Conservation (phyloP, 768 basidiomycete genomes). For the Coprinellus micaceus region DNA sequence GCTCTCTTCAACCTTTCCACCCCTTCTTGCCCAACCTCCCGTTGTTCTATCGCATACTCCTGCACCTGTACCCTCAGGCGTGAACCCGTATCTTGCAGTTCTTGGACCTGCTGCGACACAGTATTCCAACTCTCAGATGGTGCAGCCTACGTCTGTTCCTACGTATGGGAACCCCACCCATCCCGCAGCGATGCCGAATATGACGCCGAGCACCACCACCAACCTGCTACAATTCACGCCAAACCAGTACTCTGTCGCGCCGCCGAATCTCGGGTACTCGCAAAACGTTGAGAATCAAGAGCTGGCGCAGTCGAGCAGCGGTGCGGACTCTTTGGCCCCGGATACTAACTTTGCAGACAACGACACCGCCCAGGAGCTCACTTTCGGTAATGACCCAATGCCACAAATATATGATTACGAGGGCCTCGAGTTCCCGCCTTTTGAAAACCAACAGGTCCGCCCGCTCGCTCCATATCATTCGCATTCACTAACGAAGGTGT, state of each 20-base stretch:
- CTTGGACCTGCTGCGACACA: not conserved
- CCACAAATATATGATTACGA: not conserved
- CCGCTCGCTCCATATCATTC: too few relatives aligned
- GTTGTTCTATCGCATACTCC: not conserved
- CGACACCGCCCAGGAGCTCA: not conserved
- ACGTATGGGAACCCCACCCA: not conserved
- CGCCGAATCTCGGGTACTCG: too few relatives aligned
- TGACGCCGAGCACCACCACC: too few relatives aligned
- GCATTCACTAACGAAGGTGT: too few relatives aligned
- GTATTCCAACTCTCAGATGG: not conserved
- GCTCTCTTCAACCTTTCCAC: not conserved
- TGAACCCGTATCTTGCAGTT: constrained; percentile 4
- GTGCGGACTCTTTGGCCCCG: too few relatives aligned
- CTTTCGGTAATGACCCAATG: not conserved
- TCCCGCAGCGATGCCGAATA: not conserved
- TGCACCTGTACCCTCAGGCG: not conserved
- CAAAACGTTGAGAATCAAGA: too few relatives aligned
- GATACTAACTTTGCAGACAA: not conserved
- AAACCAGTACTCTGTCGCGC: too few relatives aligned
- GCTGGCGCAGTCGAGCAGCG: too few relatives aligned
- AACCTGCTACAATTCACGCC: too few relatives aligned
- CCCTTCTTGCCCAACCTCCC: not conserved
- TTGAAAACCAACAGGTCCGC: not conserved
- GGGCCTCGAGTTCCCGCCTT: not conserved
- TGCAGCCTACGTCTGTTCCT: not conserved